phyloP scores from a whole-genome alignment of 441 rosid genomes.

The Populus hybrid region DNA sequence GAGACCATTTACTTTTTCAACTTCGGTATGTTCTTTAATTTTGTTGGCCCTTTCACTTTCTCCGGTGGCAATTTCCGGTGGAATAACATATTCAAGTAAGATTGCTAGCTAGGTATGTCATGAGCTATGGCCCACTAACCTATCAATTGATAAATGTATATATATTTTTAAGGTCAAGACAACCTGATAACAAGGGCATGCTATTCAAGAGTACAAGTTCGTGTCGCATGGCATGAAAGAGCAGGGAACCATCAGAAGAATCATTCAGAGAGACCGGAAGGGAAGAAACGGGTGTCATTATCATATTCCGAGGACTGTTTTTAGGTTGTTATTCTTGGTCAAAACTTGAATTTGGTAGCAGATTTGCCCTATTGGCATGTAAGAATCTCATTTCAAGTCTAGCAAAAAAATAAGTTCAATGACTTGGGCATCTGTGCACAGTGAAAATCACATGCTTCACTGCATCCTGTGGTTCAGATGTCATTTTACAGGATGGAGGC shows the following conservation, averaged over 20 bases:
- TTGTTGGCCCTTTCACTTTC: background rate
- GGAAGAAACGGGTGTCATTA: too few species aligned
- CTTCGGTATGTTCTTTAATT: background rate
- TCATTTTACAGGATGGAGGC: background rate
- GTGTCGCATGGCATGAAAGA: too few species aligned
- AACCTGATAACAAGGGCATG: too few species aligned
- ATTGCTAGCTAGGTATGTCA: too few species aligned
- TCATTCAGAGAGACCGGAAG: too few species aligned
- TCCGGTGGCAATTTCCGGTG: background rate
- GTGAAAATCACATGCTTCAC: background rate
- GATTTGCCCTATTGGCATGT: background rate
- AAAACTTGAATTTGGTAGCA: background rate
- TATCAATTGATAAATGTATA: too few species aligned
- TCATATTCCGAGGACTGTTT: too few species aligned
- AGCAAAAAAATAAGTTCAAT: background rate
- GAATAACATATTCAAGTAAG: background rate
- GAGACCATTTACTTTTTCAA: background rate
- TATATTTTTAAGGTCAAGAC: too few species aligned
- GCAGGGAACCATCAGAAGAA: too few species aligned
- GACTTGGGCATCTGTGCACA: background rate
- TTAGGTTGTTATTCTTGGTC: background rate
- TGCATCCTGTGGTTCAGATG: background rate
- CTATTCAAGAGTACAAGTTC: too few species aligned
- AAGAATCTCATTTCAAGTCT: background rate
- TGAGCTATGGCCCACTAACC: too few species aligned